Evolutionary conservation across 1,139 yeast genomes (phyloP), one percentile per base, ranked within the genome.

Genomic region (Candida albicans): DNA sequence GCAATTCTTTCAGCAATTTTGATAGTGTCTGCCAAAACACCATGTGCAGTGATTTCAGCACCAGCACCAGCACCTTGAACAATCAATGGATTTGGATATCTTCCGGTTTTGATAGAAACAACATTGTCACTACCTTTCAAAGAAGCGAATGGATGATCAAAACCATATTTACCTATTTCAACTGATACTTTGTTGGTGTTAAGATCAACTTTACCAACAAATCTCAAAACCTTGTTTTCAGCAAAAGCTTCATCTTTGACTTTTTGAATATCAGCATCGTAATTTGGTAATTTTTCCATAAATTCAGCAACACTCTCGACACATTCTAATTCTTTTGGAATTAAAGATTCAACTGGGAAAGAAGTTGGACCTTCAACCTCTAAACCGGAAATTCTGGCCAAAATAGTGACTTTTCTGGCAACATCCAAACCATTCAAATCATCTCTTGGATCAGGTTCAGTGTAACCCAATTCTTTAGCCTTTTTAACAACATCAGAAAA

Each of bases 41-140:
- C 99, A 65, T 95, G 96, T 49, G 99, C 99, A 44, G 99, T 93
- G 43, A 93, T 98, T 35, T 84, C 98, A 48, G 96, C 96, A 68
- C 99, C 99, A 30, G 99, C 99, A 66, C 96, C 99, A 35, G 99
- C 99, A 67, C 99, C 99, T 75, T 93, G 99, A 55, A 93, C 79
- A 52, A 93, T 86, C 65, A 93, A 77, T 46, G 99, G 99, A 66
- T 88, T 89, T 39, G 87, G 80, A 68, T 93, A 93, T 71, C 99
- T 87, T 57, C 87, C 82, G 30, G 97, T 85, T 64, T 84, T 86
- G 69, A 93, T 87, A 14, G 97, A 82, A 50, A 95, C 87, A 48
- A 95, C 96, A 61, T 95, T 95, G 64, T 93, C 98, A 52, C 96
- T 87, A 39, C 98, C 98, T 72, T 88, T 87, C 63, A 95, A 79